Evolutionary conservation across 768 basidiomycete genomes (phyloP).

Genomic region (Boletus edulis): DNA sequence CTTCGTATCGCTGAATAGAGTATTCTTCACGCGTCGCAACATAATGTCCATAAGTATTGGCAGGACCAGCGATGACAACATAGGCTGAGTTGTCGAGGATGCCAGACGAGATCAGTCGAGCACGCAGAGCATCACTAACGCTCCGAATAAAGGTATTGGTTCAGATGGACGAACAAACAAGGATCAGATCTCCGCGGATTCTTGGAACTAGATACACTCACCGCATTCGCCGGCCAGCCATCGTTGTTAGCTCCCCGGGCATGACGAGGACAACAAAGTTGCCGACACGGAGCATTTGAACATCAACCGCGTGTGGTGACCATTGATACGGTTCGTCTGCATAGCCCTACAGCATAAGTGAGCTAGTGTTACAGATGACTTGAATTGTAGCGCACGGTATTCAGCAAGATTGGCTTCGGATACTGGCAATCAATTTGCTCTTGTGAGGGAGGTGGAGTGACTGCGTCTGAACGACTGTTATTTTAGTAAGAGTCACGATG

Average conservation of each 20-base stretch:
- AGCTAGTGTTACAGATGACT: neutral
- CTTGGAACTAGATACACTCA: conserved; percentile 29
- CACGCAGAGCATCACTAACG: conserved; percentile 62
- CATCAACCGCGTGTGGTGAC: conserved; percentile 69
- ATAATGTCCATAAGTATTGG: conserved; percentile 78
- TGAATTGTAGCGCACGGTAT: conserved; percentile 38
- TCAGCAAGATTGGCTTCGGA: conserved; percentile 78
- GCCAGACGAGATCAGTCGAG: conserved; percentile 58
- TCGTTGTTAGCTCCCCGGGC: conserved; percentile 79
- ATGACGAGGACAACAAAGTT: conserved; percentile 74
- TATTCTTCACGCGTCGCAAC: conserved; percentile 74
- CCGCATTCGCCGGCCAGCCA: conserved; percentile 77
- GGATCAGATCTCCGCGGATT: neutral
- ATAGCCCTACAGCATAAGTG: conserved; percentile 48
- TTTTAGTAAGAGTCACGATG: neutral
- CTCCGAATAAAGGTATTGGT: neutral
- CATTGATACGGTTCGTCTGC: conserved; percentile 69
- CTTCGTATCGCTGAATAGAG: conserved; percentile 73
- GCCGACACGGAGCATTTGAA: conserved; percentile 76
- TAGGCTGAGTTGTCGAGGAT: conserved; percentile 67
- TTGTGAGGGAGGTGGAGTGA: conserved; percentile 63
- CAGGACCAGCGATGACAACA: conserved; percentile 79
- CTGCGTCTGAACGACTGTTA: conserved; percentile 14
- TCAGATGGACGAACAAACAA: neutral
- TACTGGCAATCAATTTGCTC: conserved; percentile 67